Evolutionary conservation across 2,329 filamentous ascomycete genomes (phyloP), one percentile per base, ranked within the genome.

Genomic region (Alternaria sp.): DNA sequence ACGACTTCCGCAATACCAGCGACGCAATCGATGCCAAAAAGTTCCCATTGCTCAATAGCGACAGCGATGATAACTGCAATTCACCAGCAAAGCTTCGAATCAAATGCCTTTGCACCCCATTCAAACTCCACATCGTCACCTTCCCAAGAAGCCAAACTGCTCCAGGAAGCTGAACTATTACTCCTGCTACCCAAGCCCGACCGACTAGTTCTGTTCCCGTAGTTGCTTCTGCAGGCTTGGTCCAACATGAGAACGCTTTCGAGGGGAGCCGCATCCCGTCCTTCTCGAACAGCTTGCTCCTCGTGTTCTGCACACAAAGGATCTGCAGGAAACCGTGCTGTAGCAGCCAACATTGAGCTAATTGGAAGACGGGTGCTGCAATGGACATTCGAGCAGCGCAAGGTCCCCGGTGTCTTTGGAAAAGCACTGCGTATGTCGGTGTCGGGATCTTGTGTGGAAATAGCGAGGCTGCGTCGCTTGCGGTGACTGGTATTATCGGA

Each of bases 51-150:
- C 21, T 23, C 20, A 30, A 30, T 6, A 23, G 12, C 3, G 30
- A 37, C 14, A 25, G 14, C n/a, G 18, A 14, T 51, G 25, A 30
- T n/a, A 21, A 11, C 10, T 41, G 37, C 37, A 41, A 15, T 15
- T 59, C 37, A 59, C 57, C 57, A 59, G 20, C 57, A 59, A 15
- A 59, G 41, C 15, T 37, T 59, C 20, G 47, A 59, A 21, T 59
- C 49, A 37, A 59, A 59, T 41, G 57, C 47, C n/a, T 20, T 43
- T 15, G 26, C 26, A 21, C 21, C 26, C 57, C 47, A 59, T 33
- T 21, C 33, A 30, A 21, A 18, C 11, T 20, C 30, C 12, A 15
- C 25, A 28, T 53, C 33, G n/a, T 28, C 56, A 30, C 46, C 46
- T 25, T 53, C 46, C 46, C 23, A 28, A 43, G 46, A 58, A 23